Percentiles rank a stretch among this genome's conserved stretches.
Evolutionary conservation across 1,284 basidiomycete species (phyloP).

Genomic region (Apiotrichum mycotoxinovorans): DNA sequence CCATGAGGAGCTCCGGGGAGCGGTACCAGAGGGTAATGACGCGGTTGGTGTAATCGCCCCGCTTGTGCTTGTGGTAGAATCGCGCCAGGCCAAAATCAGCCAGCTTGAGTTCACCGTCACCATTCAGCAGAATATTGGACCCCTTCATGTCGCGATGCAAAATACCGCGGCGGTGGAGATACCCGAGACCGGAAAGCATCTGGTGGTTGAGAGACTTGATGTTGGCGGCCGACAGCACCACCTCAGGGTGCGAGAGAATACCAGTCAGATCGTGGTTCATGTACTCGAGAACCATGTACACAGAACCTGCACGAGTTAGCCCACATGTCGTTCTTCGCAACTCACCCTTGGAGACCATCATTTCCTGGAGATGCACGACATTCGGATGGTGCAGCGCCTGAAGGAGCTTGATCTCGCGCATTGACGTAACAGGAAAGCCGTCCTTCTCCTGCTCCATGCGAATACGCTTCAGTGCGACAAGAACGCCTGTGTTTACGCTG

Average conservation of each 20-base stretch:
- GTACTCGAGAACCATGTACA: slow-evolving; percentile 99
- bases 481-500: slow-evolving; percentile 67
- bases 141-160: slow-evolving; percentile 99
- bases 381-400: slow-evolving; percentile 88
- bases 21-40: slow-evolving; percentile 99
- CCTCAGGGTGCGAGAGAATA: slow-evolving; percentile 84
- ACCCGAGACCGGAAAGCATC: slow-evolving; percentile 88
- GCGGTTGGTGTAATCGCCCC: slow-evolving; percentile 93
- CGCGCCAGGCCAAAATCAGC: slow-evolving; percentile 98
- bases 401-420: slow-evolving; percentile 96
- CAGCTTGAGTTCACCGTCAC: slow-evolving; percentile 86
- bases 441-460: slow-evolving; percentile 97
- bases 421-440: slow-evolving; percentile 97
- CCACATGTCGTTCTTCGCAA: neutral
- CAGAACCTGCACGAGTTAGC: slow-evolving; percentile 61
- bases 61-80: slow-evolving; percentile 80
- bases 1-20: slow-evolving; percentile 90
- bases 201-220: slow-evolving; percentile 92
- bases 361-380: slow-evolving; percentile 85
- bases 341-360: slow-evolving; percentile 95
- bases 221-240: slow-evolving; percentile 76
- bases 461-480: slow-evolving; percentile 94
- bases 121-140: slow-evolving; percentile 95
- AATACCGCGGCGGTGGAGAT: slow-evolving; percentile 90
- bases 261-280: slow-evolving; percentile 99